These are phyloP conservation scores for Pisolithus orientalis DNA, from an alignment of 768 basidiomycete species.

Conservation along the genomic window DNA sequence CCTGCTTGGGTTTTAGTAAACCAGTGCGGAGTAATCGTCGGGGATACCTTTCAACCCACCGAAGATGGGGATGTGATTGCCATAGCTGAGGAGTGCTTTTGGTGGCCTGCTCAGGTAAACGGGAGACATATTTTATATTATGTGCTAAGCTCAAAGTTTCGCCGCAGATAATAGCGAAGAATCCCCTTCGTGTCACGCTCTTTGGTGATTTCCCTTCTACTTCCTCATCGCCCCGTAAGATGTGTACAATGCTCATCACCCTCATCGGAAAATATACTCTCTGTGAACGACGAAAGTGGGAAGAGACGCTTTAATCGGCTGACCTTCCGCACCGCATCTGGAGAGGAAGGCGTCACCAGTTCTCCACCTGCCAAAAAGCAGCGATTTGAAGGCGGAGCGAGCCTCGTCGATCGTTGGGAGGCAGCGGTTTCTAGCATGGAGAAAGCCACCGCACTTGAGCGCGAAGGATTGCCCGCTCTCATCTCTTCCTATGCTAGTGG, in stretches of 20 bases:
- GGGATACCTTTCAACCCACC: constrained; percentile 18
- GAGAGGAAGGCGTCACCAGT: constrained; percentile 1
- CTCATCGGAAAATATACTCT: constrained; percentile 35
- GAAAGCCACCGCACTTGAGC: constrained; percentile 34
- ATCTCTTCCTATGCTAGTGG: constrained; percentile 23
- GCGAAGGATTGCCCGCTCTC: constrained; percentile 45
- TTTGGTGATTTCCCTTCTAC: constrained; percentile 26
- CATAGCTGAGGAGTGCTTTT: constrained; percentile 28
- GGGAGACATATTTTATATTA: constrained; percentile 1
- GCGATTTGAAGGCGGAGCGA: constrained; percentile 26
- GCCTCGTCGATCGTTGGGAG: constrained; percentile 37
- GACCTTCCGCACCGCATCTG: constrained; percentile 25
- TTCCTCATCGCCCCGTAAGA: constrained; percentile 18
- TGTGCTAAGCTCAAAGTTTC: constrained; percentile 1
- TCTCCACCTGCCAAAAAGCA: constrained; percentile 42
- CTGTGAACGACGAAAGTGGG: constrained; percentile 30
- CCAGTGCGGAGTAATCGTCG: constrained; percentile 29
- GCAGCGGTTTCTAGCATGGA: constrained; percentile 43
- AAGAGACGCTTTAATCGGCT: constrained; percentile 38
- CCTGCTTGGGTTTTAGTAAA: constrained; percentile 53
- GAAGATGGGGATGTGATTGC: constrained; percentile 21
- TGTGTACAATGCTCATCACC: constrained; percentile 26
- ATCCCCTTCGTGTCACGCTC: constrained; percentile 24
- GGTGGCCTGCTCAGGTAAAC: constrained; percentile 72
- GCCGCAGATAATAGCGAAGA: constrained; percentile 18